A percentile compares a stretch with the other conserved stretches of the same genome.
These are phyloP conservation scores for Babesia caballi DNA, from an alignment of 169 alveolate species.

Conservation along the genomic window DNA sequence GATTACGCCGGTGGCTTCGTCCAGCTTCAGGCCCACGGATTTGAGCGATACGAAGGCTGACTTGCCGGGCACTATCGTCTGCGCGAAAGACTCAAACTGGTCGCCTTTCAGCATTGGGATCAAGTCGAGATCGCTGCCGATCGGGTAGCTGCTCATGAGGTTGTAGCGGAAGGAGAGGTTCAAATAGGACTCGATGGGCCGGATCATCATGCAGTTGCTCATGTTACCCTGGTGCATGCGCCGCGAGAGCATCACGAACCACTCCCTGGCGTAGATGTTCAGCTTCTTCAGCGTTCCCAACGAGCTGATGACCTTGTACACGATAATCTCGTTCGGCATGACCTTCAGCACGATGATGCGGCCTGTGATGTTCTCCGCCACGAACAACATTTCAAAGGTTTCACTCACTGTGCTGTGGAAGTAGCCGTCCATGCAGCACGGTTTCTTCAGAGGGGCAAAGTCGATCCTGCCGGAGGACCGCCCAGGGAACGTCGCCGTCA, in stretches of 20 bases:
- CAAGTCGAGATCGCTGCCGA: constrained; percentile 30
- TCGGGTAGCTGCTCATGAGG: constrained; percentile 21
- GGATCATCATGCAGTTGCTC: constrained; percentile 11
- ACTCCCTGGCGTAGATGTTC: not conserved
- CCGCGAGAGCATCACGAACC: constrained; percentile 25
- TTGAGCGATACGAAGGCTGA: not conserved
- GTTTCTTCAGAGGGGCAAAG: constrained; percentile 4
- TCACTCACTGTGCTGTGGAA: not conserved
- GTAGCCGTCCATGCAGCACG: constrained; percentile 33
- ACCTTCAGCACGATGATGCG: constrained; percentile 33
- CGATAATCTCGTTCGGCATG: not conserved
- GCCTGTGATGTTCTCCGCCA: constrained; percentile 49
- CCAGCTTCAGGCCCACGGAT: constrained; percentile 6
- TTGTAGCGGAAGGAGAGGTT: constrained; percentile 29
- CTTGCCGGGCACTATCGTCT: not conserved
- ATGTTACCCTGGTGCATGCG: constrained; percentile 24
- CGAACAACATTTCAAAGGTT: not conserved
- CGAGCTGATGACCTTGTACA: constrained; percentile 41
- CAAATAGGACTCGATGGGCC: constrained; percentile 22
- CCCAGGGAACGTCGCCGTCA: not conserved
- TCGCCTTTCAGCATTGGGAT: constrained; percentile 33
- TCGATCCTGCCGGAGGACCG: no score
- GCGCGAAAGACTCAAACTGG: constrained; percentile 32
- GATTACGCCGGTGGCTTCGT: constrained; percentile 35
- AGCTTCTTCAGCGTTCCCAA: not conserved